These are phyloP conservation scores for Tetracladium setigerum DNA, from an alignment of 495 filamentous ascomycete species.

Conservation along the genomic window DNA sequence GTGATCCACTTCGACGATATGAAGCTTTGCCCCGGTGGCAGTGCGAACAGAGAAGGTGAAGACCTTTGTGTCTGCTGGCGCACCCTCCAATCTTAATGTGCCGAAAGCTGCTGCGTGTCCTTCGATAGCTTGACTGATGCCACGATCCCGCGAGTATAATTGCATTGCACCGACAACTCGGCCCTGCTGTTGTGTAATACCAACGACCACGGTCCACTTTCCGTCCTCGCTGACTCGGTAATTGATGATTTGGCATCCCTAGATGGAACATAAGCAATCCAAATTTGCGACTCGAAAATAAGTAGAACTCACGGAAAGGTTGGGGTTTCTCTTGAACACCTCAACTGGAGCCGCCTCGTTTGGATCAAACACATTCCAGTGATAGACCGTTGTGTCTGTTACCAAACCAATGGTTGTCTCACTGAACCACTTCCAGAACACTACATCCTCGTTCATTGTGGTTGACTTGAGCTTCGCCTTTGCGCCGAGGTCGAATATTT, in stretches of 20 bases:
- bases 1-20: constrained; percentile 97
- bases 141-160: constrained; percentile 88
- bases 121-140: constrained; percentile 96
- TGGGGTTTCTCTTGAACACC: constrained; percentile 85
- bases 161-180: constrained; percentile 95
- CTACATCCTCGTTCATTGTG: constrained; percentile 91
- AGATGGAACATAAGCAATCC: constrained; percentile 11
- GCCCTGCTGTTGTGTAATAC: constrained; percentile 87
- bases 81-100: constrained; percentile 78
- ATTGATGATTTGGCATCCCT: constrained; percentile 99
- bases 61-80: constrained; percentile 82
- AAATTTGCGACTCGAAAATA: background rate
- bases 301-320: constrained; percentile 61
- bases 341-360: constrained; percentile 73
- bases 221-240: constrained; percentile 93
- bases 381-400: constrained; percentile 83
- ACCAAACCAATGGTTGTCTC: constrained; percentile 80
- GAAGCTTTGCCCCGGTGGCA: constrained; percentile 83
- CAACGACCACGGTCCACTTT: constrained; percentile 97
- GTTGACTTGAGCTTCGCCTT: constrained; percentile 93
- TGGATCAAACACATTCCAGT: constrained; percentile 91
- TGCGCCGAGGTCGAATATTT: constrained; percentile 89
- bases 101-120: constrained; percentile 96
- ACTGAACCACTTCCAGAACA: constrained; percentile 99
- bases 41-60: constrained; percentile 95